These are phyloP conservation scores for Trichoderma polysporum DNA, from an alignment of 2,329 filamentous ascomycete genomes.

Conservation along the genomic window DNA sequence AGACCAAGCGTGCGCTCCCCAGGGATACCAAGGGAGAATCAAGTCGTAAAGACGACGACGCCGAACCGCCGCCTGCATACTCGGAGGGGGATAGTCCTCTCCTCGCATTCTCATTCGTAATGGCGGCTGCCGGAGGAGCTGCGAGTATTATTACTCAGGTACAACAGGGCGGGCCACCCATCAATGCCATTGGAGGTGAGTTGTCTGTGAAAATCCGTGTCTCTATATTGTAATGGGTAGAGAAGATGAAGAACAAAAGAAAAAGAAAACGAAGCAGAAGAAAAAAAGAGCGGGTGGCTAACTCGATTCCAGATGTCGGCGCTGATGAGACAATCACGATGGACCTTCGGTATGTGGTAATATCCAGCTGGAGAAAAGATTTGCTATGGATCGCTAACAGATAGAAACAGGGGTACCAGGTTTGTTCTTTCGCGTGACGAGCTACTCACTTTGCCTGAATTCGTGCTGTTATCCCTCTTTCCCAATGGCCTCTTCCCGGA, in stretches of 20 bases:
- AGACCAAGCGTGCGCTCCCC: conserved; percentile 84
- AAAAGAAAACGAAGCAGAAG: background rate
- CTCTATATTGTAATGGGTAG: background rate
- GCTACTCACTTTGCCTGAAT: conserved; percentile 91
- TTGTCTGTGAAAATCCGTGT: background rate
- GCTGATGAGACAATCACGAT: conserved; percentile 93
- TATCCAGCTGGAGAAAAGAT: background rate
- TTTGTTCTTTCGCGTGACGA: conserved; percentile 96
- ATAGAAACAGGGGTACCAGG: conserved; percentile 69
- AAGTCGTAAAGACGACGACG: conserved; percentile 75
- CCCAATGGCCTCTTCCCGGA: conserved; percentile 98
- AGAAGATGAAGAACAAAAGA: background rate
- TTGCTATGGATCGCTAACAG: conserved; percentile 29
- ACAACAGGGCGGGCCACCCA: conserved; percentile 84
- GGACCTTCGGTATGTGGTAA: conserved; percentile 73
- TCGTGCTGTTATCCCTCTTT: conserved; percentile 95
- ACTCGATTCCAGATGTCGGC: conserved; percentile 60
- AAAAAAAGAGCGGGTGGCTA: background rate
- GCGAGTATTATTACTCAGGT: conserved; percentile 99
- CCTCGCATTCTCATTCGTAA: conserved; percentile 89
- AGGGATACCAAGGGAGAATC: conserved; percentile 75
- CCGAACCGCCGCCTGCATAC: conserved; percentile 93
- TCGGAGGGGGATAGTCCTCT: conserved; percentile 92
- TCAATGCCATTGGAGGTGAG: conserved; percentile 85
- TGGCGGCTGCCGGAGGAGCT: conserved; percentile 95